Percentiles rank a stretch among this genome's conserved stretches.
phyloP scores from a whole-genome alignment of 1,139 yeast species.

The Debaryomyces fabryi region DNA sequence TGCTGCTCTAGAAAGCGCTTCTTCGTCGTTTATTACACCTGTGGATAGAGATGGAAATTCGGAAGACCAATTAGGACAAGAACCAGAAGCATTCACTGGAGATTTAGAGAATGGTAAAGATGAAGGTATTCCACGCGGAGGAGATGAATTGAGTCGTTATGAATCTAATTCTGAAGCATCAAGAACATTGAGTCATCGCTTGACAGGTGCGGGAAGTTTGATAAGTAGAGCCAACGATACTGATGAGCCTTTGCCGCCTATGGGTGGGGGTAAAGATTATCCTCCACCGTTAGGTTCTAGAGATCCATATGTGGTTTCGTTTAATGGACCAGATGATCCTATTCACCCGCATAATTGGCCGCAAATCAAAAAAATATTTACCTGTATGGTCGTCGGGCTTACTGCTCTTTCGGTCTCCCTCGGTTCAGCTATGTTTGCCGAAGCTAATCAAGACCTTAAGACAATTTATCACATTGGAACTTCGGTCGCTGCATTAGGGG shows the following conservation, averaged over 20 bases:
- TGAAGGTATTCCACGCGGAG: conserved; percentile 12
- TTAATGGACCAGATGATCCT: conserved; percentile 65
- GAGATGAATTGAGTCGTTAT: conserved; percentile 13
- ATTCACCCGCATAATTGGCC: conserved; percentile 66
- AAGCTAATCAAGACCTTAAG: conserved; percentile 47
- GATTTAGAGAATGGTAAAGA: conserved; percentile 9
- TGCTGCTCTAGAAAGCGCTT: not conserved
- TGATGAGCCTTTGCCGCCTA: conserved; percentile 35
- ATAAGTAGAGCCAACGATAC: conserved; percentile 25
- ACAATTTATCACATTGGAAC: conserved; percentile 51
- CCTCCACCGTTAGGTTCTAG: conserved; percentile 57
- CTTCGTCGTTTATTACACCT: not conserved
- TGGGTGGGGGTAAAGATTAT: conserved; percentile 60
- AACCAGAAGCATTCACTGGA: conserved; percentile 13
- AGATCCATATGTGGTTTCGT: conserved; percentile 56
- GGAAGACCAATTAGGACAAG: not conserved
- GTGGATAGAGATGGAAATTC: conserved; percentile 1
- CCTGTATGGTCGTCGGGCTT: conserved; percentile 42
- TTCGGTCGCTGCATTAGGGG: conserved; percentile 63
- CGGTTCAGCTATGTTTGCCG: conserved; percentile 68
- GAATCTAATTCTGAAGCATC: conserved; percentile 18
- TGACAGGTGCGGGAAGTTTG: conserved; percentile 30
- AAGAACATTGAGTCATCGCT: conserved; percentile 19
- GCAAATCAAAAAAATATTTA: conserved; percentile 36
- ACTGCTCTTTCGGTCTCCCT: conserved; percentile 38